phyloP scores from a whole-genome alignment of 83 land plant species.

The Isoetes engelmannii region DNA sequence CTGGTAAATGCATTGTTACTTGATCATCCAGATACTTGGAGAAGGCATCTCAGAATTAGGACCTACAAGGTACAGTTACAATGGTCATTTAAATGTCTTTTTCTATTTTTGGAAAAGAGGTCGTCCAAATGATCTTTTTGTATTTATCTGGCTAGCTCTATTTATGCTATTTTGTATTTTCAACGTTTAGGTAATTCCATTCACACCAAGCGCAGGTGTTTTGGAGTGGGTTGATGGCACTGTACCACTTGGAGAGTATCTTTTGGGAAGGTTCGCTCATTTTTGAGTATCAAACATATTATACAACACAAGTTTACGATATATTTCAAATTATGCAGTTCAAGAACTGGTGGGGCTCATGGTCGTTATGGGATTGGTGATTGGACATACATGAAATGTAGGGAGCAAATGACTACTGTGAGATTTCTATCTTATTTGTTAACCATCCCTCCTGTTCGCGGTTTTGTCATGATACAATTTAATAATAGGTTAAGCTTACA shows the following conservation, averaged over 20 bases:
- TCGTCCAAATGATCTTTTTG: background rate
- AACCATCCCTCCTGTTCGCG: background rate
- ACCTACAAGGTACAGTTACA: conserved; percentile 74
- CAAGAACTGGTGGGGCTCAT: conserved; percentile 88
- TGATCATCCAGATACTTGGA: conserved; percentile 75
- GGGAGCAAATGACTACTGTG: conserved; percentile 77
- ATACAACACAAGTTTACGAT: background rate
- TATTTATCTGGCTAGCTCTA: too few relatives aligned
- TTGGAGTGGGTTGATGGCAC: conserved; percentile 99
- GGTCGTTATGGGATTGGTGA: conserved; percentile 82
- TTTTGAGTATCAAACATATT: background rate
- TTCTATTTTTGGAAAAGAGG: background rate
- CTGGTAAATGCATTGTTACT: conserved; percentile 77
- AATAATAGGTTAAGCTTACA: too few relatives aligned
- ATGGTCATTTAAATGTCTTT: background rate
- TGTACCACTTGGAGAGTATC: conserved; percentile 89
- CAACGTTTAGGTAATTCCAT: conserved; percentile 74
- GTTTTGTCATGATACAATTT: too few relatives aligned
- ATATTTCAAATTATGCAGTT: conserved; percentile 31
- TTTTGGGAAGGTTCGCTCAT: conserved; percentile 86
- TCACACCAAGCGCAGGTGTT: conserved; percentile 99
- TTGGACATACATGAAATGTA: conserved; percentile 72
- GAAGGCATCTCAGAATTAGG: conserved; percentile 60
- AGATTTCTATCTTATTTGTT: background rate
- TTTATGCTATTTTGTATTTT: too few relatives aligned